Evolutionary conservation across 352 stramenopile species (phyloP), one percentile per base, ranked within the genome.

Genomic region (Saprolegnia parasitica): DNA sequence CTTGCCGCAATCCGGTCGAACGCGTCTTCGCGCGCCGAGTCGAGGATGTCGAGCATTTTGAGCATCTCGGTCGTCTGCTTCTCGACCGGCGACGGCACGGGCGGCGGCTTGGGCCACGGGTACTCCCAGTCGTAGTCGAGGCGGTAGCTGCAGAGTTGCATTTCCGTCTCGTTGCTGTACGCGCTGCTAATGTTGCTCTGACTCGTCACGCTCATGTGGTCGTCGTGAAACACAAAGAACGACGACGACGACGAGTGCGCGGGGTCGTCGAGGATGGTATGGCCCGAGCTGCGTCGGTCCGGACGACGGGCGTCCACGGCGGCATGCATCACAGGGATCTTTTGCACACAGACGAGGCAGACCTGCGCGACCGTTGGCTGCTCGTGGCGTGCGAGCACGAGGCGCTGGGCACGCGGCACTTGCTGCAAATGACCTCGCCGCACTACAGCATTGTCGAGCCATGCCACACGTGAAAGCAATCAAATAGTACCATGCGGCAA

Each of bases 1-100:
- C 91, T 67, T 72, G 91, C 81, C 61, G 84, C 92, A 65, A 95
- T 93, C 67, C 92, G 92, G 75, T 91, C 84, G 64, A 88, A 94
- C 16, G 75, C 68, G 55, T 87, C 87, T 39, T 94, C 86, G 0
- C 78, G 73, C 0, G 72, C 46, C 4, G 81, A 83, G 71, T 91
- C 81, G 32, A 94, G 71, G 16, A 94, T 76, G 24, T 80, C 60
- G 0, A 94, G 73, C 9, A 75, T 72, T 40, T 79, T 64, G 4
- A 92, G 76, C 11, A 80, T 74, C 13, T 77, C 73, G 20, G 91
- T 76, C 23, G 83, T 78, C 35, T 77, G 76, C 24, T 55, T 56
- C 78, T 94, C 86, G 52, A 91, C 76, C 20, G 65, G 65, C 15
- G 74, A 78, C 3, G 84, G 63, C 29, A 91, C 74, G 18, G 88